Evolutionary conservation across 2,329 filamentous ascomycete species (phyloP), one percentile per base, ranked within the genome.

Genomic region (Aspergillus spinulosporus): DNA sequence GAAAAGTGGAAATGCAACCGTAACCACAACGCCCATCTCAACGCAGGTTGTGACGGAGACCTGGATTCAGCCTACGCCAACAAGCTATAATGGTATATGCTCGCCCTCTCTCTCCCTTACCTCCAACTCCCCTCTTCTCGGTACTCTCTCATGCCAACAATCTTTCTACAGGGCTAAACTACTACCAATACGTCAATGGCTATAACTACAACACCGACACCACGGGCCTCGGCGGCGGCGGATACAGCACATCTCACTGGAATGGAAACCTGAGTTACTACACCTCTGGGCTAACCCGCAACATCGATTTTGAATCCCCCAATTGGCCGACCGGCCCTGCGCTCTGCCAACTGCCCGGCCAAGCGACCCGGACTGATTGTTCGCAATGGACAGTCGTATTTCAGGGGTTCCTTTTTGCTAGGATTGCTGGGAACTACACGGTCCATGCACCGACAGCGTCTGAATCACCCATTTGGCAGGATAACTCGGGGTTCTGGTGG

Each of bases 151-250:
- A 21, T 21, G 14, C 9, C 14, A 28, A 21, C 21, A 21, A 21
- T 1, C 4, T 9, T 14, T 14, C 7, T 26, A 26, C 34, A 53
- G 51, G 51, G 3, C 12, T 53, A 21, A 53, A 53, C 51, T 53
- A 53, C 51, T 53, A 53, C 43, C 51, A 53, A 42, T 53, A 53
- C 44, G 34, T 53, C 34, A 53, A 53, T 36, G 51, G 21, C 51
- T 53, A 53, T 36, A 45, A 53, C 44, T 53, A 53, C 43, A 47
- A 34, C 43, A 46, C 34, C 51, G n/a, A 29, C 29, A 44, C 42
- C 32, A 12, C 8, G 21, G 51, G 51, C 44, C 44, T 53, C 34
- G 32, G 36, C 44, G 51, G 43, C 44, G 51, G 51, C 36, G 51
- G 44, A 21, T 53, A 47, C 44, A 44, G 34, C 9, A 53, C 51